A percentile compares a stretch with the other conserved stretches of the same genome.
Evolutionary conservation across 345 rosid species (phyloP).

Genomic region (Eucalyptus pumila): DNA sequence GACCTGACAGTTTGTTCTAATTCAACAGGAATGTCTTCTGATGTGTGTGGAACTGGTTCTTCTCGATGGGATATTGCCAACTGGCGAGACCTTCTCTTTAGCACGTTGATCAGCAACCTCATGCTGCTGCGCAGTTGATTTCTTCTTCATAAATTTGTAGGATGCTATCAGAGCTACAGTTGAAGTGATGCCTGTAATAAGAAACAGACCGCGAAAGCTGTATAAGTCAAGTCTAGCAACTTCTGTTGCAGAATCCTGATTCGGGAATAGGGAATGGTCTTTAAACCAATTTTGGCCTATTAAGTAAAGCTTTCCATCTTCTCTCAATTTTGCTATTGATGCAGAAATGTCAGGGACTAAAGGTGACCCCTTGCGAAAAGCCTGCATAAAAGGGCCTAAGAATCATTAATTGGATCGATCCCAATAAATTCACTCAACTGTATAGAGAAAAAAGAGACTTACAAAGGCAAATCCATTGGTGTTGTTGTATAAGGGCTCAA

Average conservation of each 20-base stretch:
- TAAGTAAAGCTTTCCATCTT: no score
- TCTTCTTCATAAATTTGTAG: neutral
- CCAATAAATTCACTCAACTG: neutral
- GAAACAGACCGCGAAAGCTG: constrained; percentile 12
- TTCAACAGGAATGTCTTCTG: neutral
- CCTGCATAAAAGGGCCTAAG: no score
- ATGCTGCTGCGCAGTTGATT: neutral
- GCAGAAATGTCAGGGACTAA: no score
- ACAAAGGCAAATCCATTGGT: constrained; percentile 12
- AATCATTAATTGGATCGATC: no score
- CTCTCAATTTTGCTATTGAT: no score
- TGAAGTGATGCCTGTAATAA: constrained; percentile 7
- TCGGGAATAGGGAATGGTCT: no score
- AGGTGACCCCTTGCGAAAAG: no score
- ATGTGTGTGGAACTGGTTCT: neutral
- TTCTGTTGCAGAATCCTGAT: neutral
- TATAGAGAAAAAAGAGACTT: neutral
- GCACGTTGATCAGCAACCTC: neutral
- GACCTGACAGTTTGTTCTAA: neutral
- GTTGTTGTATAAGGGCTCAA: constrained; percentile 6
- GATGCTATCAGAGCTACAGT: constrained; percentile 2
- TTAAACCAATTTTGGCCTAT: no score
- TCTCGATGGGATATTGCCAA: neutral
- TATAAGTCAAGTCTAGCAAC: neutral
- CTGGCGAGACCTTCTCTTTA: accelerated